Evolutionary conservation across 768 basidiomycete species (phyloP).

Genomic region (Cystobasidiopsis lactophilus): DNA sequence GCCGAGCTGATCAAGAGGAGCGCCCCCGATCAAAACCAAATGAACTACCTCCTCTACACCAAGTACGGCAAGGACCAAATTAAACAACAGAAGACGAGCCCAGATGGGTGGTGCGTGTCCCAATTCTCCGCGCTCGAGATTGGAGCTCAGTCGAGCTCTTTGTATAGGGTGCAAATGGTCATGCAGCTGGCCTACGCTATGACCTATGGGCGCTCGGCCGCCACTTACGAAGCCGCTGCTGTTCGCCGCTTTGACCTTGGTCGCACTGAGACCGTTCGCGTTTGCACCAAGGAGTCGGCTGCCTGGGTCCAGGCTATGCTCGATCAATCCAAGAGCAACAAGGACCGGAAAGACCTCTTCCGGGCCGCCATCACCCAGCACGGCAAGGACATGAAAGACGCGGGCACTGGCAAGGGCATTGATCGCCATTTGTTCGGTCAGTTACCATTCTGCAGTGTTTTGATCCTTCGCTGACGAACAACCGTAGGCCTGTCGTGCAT

Average conservation of each 20-base stretch:
- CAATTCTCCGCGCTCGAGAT: neutral
- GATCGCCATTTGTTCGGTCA: conserved; percentile 72
- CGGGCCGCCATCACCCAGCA: conserved; percentile 47
- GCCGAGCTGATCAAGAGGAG: conserved; percentile 38
- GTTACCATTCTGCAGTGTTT: neutral
- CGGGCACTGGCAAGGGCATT: conserved; percentile 74
- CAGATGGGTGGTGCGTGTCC: conserved; percentile 50
- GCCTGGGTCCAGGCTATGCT: conserved; percentile 77
- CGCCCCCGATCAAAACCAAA: conserved; percentile 45
- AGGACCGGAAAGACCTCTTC: conserved; percentile 4
- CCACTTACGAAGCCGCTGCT: conserved; percentile 69
- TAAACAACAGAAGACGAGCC: conserved; percentile 32
- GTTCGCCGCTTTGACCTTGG: conserved; percentile 76
- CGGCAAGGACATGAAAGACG: conserved; percentile 55
- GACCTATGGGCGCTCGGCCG: conserved; percentile 29
- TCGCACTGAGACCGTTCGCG: conserved; percentile 82
- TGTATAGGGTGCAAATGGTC: conserved; percentile 45
- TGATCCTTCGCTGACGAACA: neutral
- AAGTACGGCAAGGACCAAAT: conserved; percentile 72
- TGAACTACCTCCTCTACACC: conserved; percentile 61
- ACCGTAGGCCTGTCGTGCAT: neutral
- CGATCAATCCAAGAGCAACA: conserved; percentile 29
- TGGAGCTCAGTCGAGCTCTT: neutral
- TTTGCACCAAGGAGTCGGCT: conserved; percentile 56
- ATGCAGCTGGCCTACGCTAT: conserved; percentile 93